Conservation (phyloP, 495 filamentous ascomycete genomes). For the Tuber magnatum region DNA sequence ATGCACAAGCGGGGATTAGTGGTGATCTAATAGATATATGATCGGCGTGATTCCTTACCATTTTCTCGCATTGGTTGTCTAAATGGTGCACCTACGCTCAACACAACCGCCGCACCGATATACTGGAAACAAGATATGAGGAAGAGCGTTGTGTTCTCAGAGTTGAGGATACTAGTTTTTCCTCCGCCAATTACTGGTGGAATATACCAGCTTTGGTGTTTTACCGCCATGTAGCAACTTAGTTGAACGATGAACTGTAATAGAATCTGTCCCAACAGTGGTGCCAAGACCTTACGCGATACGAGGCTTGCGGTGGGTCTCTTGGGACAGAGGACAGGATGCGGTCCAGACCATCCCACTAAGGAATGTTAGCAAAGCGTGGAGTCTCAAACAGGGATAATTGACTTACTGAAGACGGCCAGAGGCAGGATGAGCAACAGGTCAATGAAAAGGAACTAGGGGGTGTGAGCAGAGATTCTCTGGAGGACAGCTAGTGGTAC, state of each 20-base stretch:
- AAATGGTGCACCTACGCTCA: constrained; percentile 85
- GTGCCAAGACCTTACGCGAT: constrained; percentile 83
- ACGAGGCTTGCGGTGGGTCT: constrained; percentile 88
- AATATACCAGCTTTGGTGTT: constrained; percentile 74
- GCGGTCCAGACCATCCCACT: constrained; percentile 94
- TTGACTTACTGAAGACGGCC: constrained; percentile 76
- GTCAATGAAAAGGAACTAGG: constrained; percentile 85
- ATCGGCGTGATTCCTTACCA: constrained; percentile 15
- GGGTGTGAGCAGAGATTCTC: constrained; percentile 26
- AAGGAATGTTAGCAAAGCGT: constrained; percentile 27
- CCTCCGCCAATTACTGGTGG: constrained; percentile 67
- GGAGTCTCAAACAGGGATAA: constrained; percentile 10
- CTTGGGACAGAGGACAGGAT: constrained; percentile 69
- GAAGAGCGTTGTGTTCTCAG: constrained; percentile 85
- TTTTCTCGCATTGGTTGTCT: constrained; percentile 73
- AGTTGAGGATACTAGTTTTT: constrained; percentile 77
- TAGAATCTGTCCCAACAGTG: constrained; percentile 81
- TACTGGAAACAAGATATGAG: constrained; percentile 90
- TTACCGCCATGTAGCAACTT: constrained; percentile 62
- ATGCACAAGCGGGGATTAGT: constrained; percentile 11
- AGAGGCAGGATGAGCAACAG: constrained; percentile 88
- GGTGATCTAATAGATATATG: constrained; percentile 1
- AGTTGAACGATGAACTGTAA: constrained; percentile 74
- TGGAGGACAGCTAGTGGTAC: constrained; percentile 7
- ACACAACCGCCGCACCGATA: constrained; percentile 74